phyloP scores from a whole-genome alignment of 768 basidiomycete species.

The Baorangia bicolor region DNA sequence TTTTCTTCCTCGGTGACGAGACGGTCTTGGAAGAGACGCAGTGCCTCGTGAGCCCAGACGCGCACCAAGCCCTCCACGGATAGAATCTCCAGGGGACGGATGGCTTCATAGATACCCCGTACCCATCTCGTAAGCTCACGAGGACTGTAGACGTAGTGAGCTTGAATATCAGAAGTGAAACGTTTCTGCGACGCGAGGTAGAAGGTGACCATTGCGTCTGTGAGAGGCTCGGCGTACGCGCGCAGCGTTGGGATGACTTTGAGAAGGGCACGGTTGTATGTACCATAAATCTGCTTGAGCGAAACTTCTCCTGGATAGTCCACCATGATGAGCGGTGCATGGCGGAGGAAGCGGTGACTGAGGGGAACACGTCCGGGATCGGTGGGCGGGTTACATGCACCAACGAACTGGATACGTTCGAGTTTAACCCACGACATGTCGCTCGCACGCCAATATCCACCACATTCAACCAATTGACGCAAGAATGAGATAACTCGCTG shows the following conservation, averaged over 20 bases:
- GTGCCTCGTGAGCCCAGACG: conserved; percentile 96
- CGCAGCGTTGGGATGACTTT: conserved; percentile 94
- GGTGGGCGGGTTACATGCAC: conserved; percentile 98
- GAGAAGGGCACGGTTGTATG: conserved; percentile 93
- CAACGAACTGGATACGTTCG: conserved; percentile 99
- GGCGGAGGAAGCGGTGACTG: conserved; percentile 94
- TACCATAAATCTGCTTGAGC: conserved; percentile 97
- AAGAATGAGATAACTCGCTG: conserved; percentile 98
- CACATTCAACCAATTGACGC: conserved; percentile 91
- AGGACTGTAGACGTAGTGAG: conserved; percentile 98
- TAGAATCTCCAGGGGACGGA: conserved; percentile 89
- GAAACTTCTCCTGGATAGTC: conserved; percentile 98
- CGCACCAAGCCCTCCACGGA: conserved; percentile 94
- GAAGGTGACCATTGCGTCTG: conserved; percentile 95
- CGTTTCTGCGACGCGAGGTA: conserved; percentile 91
- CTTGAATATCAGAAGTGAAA: conserved; percentile 96
- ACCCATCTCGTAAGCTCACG: conserved; percentile 98
- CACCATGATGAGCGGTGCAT: conserved; percentile 97
- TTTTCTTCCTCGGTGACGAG: conserved; percentile 92
- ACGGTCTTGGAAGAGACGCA: conserved; percentile 97
- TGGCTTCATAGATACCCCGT: conserved; percentile 95
- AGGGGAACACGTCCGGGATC: conserved; percentile 99
- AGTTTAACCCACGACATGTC: conserved; percentile 98
- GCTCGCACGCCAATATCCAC: conserved; percentile 90
- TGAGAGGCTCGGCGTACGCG: conserved; percentile 90